phyloP scores from a whole-genome alignment of 192 early-diverging fungal genomes.

The Rhizophagus prolifer region DNA sequence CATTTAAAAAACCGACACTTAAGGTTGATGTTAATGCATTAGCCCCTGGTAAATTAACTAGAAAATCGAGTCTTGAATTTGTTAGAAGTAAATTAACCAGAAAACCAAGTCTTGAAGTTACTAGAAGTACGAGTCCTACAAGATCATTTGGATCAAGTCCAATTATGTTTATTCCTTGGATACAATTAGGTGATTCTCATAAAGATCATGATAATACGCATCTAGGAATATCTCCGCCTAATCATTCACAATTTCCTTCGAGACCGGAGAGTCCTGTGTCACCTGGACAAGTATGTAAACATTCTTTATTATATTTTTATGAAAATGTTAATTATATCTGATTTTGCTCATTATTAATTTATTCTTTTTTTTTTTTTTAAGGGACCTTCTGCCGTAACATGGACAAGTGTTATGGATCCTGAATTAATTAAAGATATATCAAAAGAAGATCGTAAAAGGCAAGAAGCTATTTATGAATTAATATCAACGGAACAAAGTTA shows the following conservation, averaged over 20 bases:
- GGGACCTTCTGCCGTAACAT: not conserved
- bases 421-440: constrained; percentile 43
- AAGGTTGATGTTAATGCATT: not conserved
- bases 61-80: not conserved
- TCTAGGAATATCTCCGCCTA: not conserved
- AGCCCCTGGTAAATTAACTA: not conserved
- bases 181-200: not conserved
- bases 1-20: not conserved
- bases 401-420: constrained; percentile 34
- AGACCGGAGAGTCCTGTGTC: not conserved
- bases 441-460: constrained; percentile 68
- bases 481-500: constrained; percentile 77
- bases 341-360: not conserved
- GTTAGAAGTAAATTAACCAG: constrained; percentile 2
- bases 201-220: not conserved
- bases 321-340: no score
- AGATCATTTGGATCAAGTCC: constrained; percentile 26
- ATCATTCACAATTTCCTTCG: no score
- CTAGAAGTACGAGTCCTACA: constrained; percentile 27
- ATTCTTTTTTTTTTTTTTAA: not conserved
- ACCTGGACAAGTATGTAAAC: constrained; percentile 2
- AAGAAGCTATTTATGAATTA: constrained; percentile 81
- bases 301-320: not conserved
- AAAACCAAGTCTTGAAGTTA: not conserved
- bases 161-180: constrained; percentile 23